Percentiles rank a stretch among this genome's conserved stretches.
Evolutionary conservation across 2,329 filamentous ascomycete species (phyloP).

Genomic region (Didymella pomorum): DNA sequence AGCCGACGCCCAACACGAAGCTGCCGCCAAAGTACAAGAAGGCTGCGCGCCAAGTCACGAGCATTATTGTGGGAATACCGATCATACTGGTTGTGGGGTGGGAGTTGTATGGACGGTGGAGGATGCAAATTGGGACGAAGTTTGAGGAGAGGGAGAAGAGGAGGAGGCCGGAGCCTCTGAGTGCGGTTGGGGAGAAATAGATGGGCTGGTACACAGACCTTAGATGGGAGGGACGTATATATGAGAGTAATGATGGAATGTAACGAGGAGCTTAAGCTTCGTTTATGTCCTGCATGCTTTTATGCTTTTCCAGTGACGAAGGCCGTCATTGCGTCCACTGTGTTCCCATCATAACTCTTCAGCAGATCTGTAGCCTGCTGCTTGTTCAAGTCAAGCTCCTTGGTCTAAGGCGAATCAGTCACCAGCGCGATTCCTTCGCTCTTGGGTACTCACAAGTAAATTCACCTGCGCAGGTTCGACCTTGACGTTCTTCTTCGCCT

Average conservation of each 20-base stretch:
- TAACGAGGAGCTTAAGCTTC: not conserved
- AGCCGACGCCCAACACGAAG: constrained; percentile 30
- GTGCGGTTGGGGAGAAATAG: not conserved
- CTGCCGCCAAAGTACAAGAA: constrained; percentile 46
- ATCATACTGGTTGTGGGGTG: constrained; percentile 45
- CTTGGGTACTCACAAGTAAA: constrained; percentile 65
- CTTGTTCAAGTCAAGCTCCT: constrained; percentile 76
- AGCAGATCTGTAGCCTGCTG: constrained; percentile 77
- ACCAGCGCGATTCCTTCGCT: not conserved
- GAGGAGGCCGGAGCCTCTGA: not conserved
- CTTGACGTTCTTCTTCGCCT: constrained; percentile 68
- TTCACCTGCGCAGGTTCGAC: constrained; percentile 75
- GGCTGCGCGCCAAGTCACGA: constrained; percentile 40
- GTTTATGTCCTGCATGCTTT: not conserved
- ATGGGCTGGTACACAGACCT: too few species aligned
- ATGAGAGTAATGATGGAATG: not conserved
- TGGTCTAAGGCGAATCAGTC: constrained; percentile 52
- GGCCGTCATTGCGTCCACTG: constrained; percentile 70
- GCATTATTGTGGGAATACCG: constrained; percentile 48
- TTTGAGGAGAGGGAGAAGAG: constrained; percentile 22
- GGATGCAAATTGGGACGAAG: constrained; percentile 27
- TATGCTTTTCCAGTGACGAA: constrained; percentile 53
- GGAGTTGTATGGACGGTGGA: constrained; percentile 42
- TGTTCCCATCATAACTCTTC: constrained; percentile 74
- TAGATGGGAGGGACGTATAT: not conserved